Percentiles rank a stretch among this genome's conserved stretches.
Evolutionary conservation across 1,284 basidiomycete genomes (phyloP).

Genomic region (Sanghuangporus sanghuang): DNA sequence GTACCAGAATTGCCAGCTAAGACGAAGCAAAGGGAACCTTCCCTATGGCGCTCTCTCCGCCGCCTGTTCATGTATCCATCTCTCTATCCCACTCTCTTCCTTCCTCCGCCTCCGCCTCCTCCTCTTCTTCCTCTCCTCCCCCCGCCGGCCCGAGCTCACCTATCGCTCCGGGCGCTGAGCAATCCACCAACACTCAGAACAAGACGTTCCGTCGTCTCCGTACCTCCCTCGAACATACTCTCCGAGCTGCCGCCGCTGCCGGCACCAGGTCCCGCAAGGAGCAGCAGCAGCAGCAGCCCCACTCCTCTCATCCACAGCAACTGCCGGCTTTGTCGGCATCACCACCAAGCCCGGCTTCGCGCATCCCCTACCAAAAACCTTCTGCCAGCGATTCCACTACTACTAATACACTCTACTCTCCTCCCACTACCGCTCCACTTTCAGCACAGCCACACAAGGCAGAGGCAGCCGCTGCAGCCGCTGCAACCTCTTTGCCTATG

Average conservation of each 20-base stretch:
- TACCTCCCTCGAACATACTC: constrained; percentile 6
- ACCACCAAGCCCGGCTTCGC: not conserved
- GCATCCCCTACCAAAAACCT: constrained; percentile 2
- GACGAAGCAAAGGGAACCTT: not conserved
- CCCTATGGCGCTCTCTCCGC: constrained; percentile 9
- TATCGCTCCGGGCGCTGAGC: not conserved
- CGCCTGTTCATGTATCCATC: not conserved
- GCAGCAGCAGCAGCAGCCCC: not conserved
- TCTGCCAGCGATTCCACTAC: not conserved
- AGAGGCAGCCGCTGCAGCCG: not conserved
- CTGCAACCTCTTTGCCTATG: not conserved
- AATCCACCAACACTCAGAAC: not conserved
- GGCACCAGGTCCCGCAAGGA: not conserved
- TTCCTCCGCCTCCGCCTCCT: not conserved
- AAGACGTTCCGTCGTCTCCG: constrained; percentile 12
- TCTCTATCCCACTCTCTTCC: constrained; percentile 1
- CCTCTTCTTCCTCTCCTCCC: not conserved
- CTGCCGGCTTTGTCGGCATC: not conserved
- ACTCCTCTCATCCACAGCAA: not conserved
- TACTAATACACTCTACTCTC: not conserved
- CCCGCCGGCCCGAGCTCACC: constrained; percentile 8
- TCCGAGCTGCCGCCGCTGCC: constrained; percentile 7
- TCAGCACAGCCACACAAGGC: not conserved
- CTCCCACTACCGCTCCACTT: not conserved
- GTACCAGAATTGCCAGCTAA: not conserved